These are phyloP conservation scores for Brassica hybrid DNA, from an alignment of 441 rosid species.

Conservation along the genomic window DNA sequence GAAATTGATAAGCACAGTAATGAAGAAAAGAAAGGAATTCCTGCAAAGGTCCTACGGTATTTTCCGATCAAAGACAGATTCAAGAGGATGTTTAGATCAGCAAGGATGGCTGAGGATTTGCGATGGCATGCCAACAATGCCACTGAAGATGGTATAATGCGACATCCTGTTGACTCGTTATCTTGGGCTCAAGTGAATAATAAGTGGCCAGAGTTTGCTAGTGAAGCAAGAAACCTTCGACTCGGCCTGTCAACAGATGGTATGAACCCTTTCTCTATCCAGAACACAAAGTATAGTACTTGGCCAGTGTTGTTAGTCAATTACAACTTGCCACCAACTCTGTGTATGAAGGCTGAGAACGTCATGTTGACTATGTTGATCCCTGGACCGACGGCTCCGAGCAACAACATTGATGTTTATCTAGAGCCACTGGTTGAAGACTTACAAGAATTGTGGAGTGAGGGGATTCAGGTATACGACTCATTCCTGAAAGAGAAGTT, in stretches of 20 bases:
- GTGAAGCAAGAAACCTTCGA: neutral
- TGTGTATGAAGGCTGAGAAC: neutral
- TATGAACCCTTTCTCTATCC: neutral
- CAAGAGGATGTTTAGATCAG: neutral
- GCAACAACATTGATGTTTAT: neutral
- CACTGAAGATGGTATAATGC: neutral
- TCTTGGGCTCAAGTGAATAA: neutral
- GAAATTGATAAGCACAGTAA: neutral
- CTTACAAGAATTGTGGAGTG: neutral
- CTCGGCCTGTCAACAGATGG: neutral
- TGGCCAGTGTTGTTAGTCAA: neutral
- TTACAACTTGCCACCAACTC: neutral
- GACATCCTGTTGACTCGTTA: neutral
- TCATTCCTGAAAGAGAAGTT: neutral
- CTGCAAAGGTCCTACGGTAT: neutral
- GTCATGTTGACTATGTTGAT: neutral
- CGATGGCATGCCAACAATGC: neutral
- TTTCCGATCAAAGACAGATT: neutral
- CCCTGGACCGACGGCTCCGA: neutral
- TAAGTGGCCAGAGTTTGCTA: neutral
- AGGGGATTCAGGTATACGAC: neutral
- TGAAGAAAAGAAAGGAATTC: conserved; percentile 1
- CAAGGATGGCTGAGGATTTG: neutral
- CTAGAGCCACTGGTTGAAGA: neutral
- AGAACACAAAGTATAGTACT: neutral